Evolutionary conservation across 768 basidiomycete species (phyloP), one percentile per base, ranked within the genome.

Genomic region (Tricholoma furcatifolium): DNA sequence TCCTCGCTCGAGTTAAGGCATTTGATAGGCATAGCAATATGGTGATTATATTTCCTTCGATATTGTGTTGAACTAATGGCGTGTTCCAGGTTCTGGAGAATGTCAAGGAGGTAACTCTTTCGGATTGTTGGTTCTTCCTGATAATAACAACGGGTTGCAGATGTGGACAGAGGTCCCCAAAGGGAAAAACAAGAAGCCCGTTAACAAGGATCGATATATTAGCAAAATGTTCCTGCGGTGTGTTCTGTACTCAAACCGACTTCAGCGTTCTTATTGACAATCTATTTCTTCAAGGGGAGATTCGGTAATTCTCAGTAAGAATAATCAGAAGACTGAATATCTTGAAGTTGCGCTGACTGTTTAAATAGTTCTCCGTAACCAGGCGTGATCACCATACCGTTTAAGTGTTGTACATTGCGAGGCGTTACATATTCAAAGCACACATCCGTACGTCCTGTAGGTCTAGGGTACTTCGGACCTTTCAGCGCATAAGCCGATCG

Each of bases 111-210:
- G 94, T 82, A 46, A 12, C 24, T 14, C 21, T 23, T 32, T 24
- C 51, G 15, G 17, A 45, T 14, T 30, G 14, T 20, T 5, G 12
- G 30, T 39, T 18, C 39, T 41, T 12, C 44, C 14, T 12, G 11
- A 38, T 43, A 40, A 50, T 65, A 18, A 63, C 40, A 34, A 20
- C 10, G 17, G 15, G 30, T 32, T 43, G 12, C 43, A 99, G 93
- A 98, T 98, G 96, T 98, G 97, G 97, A 98, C 95, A 18, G 97
- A 99, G 70, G 70, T 87, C 43, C 97, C 97, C 17, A 98, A 98
- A 72, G 94, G 93, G 36, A 98, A 98, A 75, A 93, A 93, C 67
- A 98, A 97, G 77, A 98, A 98, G 67, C 92, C 97, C 6, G 87
- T 98, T 51, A 98, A 98, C 78, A 98, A 98, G 74, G 97, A 98